Conservation (phyloP, 169 alveolate species). For the Cryptosporidium andersoni region DNA sequence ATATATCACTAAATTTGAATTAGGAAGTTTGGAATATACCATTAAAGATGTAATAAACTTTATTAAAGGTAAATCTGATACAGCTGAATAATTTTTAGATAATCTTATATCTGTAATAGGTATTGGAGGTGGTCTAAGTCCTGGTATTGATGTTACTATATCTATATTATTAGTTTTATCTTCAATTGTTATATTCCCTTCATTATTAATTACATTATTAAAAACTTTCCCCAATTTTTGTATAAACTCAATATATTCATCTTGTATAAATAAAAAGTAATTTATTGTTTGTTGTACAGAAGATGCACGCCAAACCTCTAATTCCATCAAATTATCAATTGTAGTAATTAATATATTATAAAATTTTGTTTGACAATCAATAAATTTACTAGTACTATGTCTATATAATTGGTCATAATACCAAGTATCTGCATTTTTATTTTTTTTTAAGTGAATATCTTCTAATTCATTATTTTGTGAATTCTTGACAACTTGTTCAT, state of each 20-base stretch:
- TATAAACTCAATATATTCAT: constrained; percentile 34
- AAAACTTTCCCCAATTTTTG: constrained; percentile 22
- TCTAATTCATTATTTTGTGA: constrained; percentile 41
- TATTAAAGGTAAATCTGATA: constrained; percentile 9
- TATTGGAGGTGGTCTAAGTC: constrained; percentile 63
- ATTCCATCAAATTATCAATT: constrained; percentile 50
- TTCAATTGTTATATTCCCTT: constrained; percentile 5
- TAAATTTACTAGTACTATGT: constrained; percentile 31
- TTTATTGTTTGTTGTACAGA: constrained; percentile 47
- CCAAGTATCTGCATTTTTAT: constrained; percentile 44
- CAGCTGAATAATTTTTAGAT: neutral
- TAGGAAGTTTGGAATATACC: constrained; percentile 17
- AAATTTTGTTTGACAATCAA: constrained; percentile 30
- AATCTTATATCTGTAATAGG: constrained; percentile 22
- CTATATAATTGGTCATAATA: constrained; percentile 54
- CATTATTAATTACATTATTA: neutral
- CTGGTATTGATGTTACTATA: constrained; percentile 38
- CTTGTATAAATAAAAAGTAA: constrained; percentile 20
- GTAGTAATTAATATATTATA: constrained; percentile 10
- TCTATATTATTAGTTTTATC: constrained; percentile 20
- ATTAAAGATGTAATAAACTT: constrained; percentile 6
- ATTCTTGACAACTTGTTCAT: constrained; percentile 32
- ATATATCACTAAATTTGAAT: constrained; percentile 28
- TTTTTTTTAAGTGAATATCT: constrained; percentile 26
- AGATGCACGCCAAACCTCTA: constrained; percentile 55